Evolutionary conservation across 2,329 filamentous ascomycete species (phyloP).

Genomic region (Amauroascus verrucosus): DNA sequence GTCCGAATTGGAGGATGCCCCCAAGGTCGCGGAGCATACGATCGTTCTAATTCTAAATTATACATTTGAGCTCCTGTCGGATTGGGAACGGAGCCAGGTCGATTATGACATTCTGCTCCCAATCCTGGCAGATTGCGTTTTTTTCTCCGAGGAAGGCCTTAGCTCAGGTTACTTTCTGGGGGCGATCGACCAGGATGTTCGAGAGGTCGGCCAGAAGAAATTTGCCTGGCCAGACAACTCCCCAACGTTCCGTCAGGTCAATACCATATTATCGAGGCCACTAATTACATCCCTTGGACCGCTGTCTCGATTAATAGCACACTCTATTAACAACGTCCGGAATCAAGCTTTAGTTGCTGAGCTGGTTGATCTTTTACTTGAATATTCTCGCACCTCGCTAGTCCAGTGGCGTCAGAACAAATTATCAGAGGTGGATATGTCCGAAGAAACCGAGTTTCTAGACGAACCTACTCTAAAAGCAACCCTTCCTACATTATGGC

Average conservation of each 20-base stretch:
- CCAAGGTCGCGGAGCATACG: conserved; percentile 41
- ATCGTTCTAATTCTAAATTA: conserved; percentile 66
- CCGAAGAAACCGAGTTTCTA: conserved; percentile 54
- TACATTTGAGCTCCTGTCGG: conserved; percentile 60
- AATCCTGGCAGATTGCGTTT: conserved; percentile 55
- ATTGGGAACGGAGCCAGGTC: conserved; percentile 47
- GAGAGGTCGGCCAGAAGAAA: conserved; percentile 42
- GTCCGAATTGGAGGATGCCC: conserved; percentile 43
- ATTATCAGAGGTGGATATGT: conserved; percentile 60
- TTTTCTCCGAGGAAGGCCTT: conserved; percentile 62
- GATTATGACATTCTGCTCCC: conserved; percentile 63
- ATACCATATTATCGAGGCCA: conserved; percentile 47
- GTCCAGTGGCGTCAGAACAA: conserved; percentile 66
- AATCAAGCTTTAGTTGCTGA: conserved; percentile 37
- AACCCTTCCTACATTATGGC: conserved; percentile 65
- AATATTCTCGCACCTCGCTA: conserved; percentile 56
- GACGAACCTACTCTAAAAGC: conserved; percentile 54
- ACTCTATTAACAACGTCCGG: conserved; percentile 48
- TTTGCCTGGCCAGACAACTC: conserved; percentile 58
- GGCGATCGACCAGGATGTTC: conserved; percentile 57
- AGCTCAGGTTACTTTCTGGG: conserved; percentile 65
- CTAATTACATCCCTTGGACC: conserved; percentile 52
- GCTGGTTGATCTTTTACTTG: conserved; percentile 51
- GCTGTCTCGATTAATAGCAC: conserved; percentile 52
- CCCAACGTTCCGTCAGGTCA: conserved; percentile 47